Evolutionary conservation across 805 yeast species (phyloP).

Genomic region (Brettanomyces bruxellensis): DNA sequence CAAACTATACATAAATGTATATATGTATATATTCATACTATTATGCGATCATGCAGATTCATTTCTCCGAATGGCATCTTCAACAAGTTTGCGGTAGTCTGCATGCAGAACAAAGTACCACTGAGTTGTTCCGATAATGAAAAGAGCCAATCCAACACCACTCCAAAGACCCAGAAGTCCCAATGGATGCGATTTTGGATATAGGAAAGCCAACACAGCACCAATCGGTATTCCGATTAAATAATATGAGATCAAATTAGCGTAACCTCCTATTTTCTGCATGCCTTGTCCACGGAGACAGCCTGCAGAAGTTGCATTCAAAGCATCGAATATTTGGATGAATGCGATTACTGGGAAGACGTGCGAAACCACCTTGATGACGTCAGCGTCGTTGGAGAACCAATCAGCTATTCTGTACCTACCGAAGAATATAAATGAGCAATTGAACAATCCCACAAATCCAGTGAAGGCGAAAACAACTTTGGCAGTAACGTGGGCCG

Average conservation of each 20-base stretch:
- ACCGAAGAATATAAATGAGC: slow-evolving; percentile 17
- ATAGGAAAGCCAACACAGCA: slow-evolving; percentile 43
- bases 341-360: slow-evolving; percentile 25
- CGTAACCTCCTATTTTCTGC: slow-evolving; percentile 46
- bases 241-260: slow-evolving; percentile 54
- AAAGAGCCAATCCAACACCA: slow-evolving; percentile 25
- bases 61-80: slow-evolving; percentile 31
- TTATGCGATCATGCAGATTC: slow-evolving; percentile 14
- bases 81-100: slow-evolving; percentile 40
- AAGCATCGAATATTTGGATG: slow-evolving; percentile 40
- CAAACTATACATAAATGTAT: not conserved
- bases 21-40: not conserved
- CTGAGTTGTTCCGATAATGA: slow-evolving; percentile 41
- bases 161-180: slow-evolving; percentile 31
- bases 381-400: slow-evolving; percentile 24
- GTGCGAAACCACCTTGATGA: slow-evolving; percentile 16
- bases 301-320: slow-evolving; percentile 43
- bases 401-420: slow-evolving; percentile 18
- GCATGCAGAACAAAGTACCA: slow-evolving; percentile 38
- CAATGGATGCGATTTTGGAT: slow-evolving; percentile 25
- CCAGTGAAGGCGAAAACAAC: slow-evolving; percentile 20
- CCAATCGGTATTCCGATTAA: slow-evolving; percentile 63
- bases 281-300: slow-evolving; percentile 50
- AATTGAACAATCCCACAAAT: slow-evolving; percentile 17
- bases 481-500: slow-evolving; percentile 21